These are phyloP conservation scores for Umbelopsis isabellina DNA, from an alignment of 192 early-diverging fungal species.

Conservation along the genomic window DNA sequence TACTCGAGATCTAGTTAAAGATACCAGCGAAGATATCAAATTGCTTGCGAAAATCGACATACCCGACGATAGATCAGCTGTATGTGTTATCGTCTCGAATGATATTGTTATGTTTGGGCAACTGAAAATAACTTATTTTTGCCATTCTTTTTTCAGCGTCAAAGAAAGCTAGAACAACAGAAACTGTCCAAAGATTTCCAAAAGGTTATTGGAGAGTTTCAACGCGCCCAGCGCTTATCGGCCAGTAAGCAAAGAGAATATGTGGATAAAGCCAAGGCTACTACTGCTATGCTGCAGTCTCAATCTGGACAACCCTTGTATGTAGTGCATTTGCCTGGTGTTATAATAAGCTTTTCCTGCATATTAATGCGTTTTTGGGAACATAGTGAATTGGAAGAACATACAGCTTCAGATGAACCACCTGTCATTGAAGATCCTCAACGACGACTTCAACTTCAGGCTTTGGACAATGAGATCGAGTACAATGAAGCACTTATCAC, in stretches of 20 bases:
- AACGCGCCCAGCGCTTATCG: constrained; percentile 79
- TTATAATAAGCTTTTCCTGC: background rate
- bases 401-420: constrained; percentile 45
- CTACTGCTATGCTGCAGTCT: constrained; percentile 34
- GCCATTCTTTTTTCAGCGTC: constrained; percentile 47
- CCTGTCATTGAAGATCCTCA: constrained; percentile 64
- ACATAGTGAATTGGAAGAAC: constrained; percentile 1
- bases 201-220: constrained; percentile 87
- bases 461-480: constrained; percentile 89
- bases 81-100: constrained; percentile 10
- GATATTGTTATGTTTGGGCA: no score
- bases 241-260: constrained; percentile 85
- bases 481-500: constrained; percentile 93
- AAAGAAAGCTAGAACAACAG: constrained; percentile 86
- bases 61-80: constrained; percentile 31
- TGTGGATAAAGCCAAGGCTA: constrained; percentile 74
- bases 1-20: constrained; percentile 81
- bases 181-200: constrained; percentile 96
- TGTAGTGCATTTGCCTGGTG: background rate
- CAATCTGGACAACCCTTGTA: constrained; percentile 26
- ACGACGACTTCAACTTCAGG: constrained; percentile 65
- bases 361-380: background rate
- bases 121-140: background rate
- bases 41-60: constrained; percentile 61
- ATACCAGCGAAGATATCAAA: constrained; percentile 80